These are phyloP conservation scores for Grammothele lineata DNA, from an alignment of 768 basidiomycete species.

Conservation along the genomic window DNA sequence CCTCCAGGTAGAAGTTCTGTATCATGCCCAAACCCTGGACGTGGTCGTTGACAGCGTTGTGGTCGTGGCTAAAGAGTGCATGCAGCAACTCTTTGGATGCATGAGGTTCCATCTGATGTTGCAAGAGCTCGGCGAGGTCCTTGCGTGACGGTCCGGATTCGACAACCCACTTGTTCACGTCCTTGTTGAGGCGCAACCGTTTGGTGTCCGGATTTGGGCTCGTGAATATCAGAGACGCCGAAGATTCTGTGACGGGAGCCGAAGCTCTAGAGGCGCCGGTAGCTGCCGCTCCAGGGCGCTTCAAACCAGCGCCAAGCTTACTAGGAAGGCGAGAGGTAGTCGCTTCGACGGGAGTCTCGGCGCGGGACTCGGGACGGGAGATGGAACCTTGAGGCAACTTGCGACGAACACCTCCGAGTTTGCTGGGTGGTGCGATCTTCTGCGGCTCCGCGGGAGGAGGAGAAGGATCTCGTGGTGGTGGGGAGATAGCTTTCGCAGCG, in stretches of 20 bases:
- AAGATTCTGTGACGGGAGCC: constrained; percentile 24
- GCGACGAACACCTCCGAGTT: constrained; percentile 63
- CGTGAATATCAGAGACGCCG: constrained; percentile 34
- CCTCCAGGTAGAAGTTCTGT: constrained; percentile 67
- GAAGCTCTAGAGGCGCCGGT: constrained; percentile 29
- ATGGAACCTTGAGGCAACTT: constrained; percentile 59
- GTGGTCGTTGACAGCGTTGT: constrained; percentile 91
- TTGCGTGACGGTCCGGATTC: constrained; percentile 80
- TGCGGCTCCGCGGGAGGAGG: constrained; percentile 31
- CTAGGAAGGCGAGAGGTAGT: constrained; percentile 29
- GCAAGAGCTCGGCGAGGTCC: constrained; percentile 82
- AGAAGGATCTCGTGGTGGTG: constrained; percentile 45
- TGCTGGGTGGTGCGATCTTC: constrained; percentile 39
- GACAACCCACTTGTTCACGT: constrained; percentile 78
- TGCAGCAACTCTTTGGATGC: constrained; percentile 70
- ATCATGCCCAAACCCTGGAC: constrained; percentile 71
- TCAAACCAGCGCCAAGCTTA: constrained; percentile 39
- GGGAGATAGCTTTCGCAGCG: constrained; percentile 25
- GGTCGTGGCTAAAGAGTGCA: constrained; percentile 91
- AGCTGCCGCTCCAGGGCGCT: constrained; percentile 39
- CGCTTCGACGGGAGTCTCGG: constrained; percentile 34
- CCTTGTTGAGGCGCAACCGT: constrained; percentile 65
- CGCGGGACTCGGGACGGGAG: constrained; percentile 42
- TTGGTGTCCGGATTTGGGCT: constrained; percentile 59
- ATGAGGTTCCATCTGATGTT: constrained; percentile 88